Evolutionary conservation across 2,329 filamentous ascomycete species (phyloP).

Genomic region (Xylaria sp.): DNA sequence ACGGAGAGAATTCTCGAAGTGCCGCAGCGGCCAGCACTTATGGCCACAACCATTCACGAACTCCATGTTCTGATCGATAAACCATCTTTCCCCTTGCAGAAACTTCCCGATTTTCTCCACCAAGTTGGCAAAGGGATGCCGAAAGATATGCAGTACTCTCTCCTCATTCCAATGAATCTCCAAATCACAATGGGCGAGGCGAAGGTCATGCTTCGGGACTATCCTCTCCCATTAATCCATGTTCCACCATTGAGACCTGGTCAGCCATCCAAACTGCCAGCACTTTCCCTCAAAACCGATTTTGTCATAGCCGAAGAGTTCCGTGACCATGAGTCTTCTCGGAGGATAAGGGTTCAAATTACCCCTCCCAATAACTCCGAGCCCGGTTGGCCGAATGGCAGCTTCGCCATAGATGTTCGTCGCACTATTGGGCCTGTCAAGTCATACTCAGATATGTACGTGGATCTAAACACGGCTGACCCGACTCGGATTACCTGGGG

Average conservation of each 20-base stretch:
- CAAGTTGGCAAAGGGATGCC: constrained; percentile 97
- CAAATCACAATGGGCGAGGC: constrained; percentile 91
- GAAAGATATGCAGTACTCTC: constrained; percentile 85
- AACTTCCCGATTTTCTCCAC: constrained; percentile 86
- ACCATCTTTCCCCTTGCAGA: constrained; percentile 84
- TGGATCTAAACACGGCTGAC: constrained; percentile 92
- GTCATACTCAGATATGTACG: constrained; percentile 89
- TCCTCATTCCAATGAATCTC: constrained; percentile 90
- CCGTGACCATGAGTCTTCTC: constrained; percentile 79
- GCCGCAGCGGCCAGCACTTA: constrained; percentile 83
- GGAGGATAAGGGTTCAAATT: constrained; percentile 84
- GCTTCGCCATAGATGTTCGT: constrained; percentile 86
- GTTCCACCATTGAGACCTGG: constrained; percentile 83
- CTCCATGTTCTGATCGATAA: constrained; percentile 89
- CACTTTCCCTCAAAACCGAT: constrained; percentile 85
- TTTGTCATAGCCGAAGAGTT: constrained; percentile 98
- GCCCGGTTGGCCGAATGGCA: constrained; percentile 65
- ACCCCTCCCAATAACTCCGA: constrained; percentile 75
- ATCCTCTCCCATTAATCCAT: constrained; percentile 90
- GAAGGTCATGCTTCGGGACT: constrained; percentile 87
- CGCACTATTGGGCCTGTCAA: constrained; percentile 95
- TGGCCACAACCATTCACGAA: constrained; percentile 84
- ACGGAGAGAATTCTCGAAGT: constrained; percentile 87
- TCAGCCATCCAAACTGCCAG: constrained; percentile 82
- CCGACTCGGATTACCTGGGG: constrained; percentile 97